Base-by-base conservation (phyloP, 257 asterid genomes). In the Capsicum pubescens region DNA sequence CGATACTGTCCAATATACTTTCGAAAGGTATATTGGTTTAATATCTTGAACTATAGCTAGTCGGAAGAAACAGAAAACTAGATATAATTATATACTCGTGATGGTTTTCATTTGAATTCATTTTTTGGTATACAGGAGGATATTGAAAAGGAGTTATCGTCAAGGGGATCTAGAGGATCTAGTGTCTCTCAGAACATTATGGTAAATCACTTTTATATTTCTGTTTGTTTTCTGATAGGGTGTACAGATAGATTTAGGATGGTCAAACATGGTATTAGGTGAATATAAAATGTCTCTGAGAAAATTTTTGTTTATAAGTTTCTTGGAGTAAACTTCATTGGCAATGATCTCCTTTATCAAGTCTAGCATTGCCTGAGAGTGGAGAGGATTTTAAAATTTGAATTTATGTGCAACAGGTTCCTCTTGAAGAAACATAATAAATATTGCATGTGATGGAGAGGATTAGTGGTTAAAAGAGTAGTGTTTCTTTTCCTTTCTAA, bases 1-100 rank as follows among this genome's bases (percentile, higher is more conserved):
- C 94, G 95, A 42, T 96, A 92, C 86, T 90, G 91, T 84, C 99
- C 98, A 83, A 90, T 94, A 84, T 96, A 94, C 87, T 96, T 96
- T 79, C 94, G 92, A 83, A 96, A 95, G 98, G 99, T 96, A 84
- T 83, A 86, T 66, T 71, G 68, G 54, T 54, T 52, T 68, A 67
- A 16, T 56, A 56, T 68, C 11, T 77, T 8, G 0, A 77, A 77
- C n/a, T 54, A 64, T 32, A 77, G 48, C 79, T 71, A 71, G 79
- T 71, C 57, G n/a, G 17, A 71, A 44, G 79, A 71, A 44, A 44
- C 32, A 70, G 46, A 66, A 46, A 71, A 16, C 9, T 46, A 71
- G 39, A n/a, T 46, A 0, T 71, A n/a, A 10, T 0, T 71, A 71
- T 71, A 21, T 59, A 6, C 2, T 59, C 7, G 5, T 14, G 48